Conservation (phyloP, 2,329 filamentous ascomycete genomes). For the Aspergillus sclerotialis region DNA sequence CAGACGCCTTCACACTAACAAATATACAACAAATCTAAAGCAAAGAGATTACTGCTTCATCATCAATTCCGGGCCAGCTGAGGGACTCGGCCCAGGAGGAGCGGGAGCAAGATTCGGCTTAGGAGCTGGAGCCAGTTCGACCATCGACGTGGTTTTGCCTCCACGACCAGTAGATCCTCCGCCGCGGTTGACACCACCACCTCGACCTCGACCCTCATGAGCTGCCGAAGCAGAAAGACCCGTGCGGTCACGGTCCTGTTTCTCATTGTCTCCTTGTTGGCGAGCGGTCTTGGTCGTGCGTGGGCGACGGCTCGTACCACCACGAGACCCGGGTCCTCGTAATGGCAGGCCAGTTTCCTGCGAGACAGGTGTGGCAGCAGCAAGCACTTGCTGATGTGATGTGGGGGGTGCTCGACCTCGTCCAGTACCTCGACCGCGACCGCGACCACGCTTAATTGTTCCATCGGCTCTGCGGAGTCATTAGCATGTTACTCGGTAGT, state of each 20-base stretch:
- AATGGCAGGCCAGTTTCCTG: conserved; percentile 80
- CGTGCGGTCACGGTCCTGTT: conserved; percentile 57
- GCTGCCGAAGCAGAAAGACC: conserved; percentile 13
- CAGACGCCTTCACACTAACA: not conserved
- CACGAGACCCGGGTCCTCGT: conserved; percentile 62
- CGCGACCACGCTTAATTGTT: conserved; percentile 57
- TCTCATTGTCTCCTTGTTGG: conserved; percentile 71
- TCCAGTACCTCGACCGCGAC: conserved; percentile 47
- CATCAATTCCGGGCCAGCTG: conserved; percentile 18
- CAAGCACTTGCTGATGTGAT: conserved; percentile 66
- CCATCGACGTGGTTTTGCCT: conserved; percentile 21
- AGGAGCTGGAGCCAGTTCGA: conserved; percentile 20
- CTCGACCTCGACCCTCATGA: conserved; percentile 22
- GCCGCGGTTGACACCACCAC: conserved; percentile 20
- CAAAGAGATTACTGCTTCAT: conserved; percentile 19
- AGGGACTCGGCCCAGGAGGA: conserved; percentile 13
- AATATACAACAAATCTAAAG: conserved; percentile 1
- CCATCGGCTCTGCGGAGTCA: conserved; percentile 56
- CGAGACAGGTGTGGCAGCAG: conserved; percentile 78
- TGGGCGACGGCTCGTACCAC: conserved; percentile 70
- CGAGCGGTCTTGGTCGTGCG: conserved; percentile 82
- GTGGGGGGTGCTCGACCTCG: conserved; percentile 52
- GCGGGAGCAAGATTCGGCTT: conserved; percentile 18
- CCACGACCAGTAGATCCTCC: conserved; percentile 19
- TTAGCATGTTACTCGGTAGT: conserved; percentile 13